Base-by-base conservation (phyloP, 257 asterid genomes). In the Pogostemon cablin region DNA sequence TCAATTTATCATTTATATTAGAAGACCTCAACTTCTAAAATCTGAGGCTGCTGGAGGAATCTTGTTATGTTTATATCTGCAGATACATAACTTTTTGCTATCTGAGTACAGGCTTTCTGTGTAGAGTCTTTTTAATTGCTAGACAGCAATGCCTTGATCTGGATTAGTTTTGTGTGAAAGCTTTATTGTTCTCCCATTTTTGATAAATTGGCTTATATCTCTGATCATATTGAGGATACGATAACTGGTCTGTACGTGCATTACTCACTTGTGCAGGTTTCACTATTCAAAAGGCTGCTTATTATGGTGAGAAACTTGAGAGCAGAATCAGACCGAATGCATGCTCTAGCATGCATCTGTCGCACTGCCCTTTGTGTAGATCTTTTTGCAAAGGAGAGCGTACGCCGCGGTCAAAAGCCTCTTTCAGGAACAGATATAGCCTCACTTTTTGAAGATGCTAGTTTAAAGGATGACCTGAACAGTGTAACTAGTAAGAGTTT, bases 351-450 rank as follows among this genome's bases (percentile, higher is more conserved):
- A 35, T 92, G 98, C 84, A 92, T 92, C 68, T 88, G 97, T 62
- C 87, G 98, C n/a, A 92, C 98, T 52, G 98, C 98, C 20, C 97
- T 92, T 20, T 92, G 98, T 79, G 98, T 92, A 56, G 97, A 92
- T 81, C 97, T 92, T 69, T 92, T 92, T 68, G 96, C 98, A 43
- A 92, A 90, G 78, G 98, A 92, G 83, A 90, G 92, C 53, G 96
- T 92, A 76, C 92, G 98, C 59, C 82, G 98, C 64, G 98, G 98
- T 73, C 98, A 92, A 83, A 92, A 90, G 71, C 98, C 98, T 81
- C 84, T 92, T 62, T 90, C 96, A 42, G 98, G 98, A 72, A 92
- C 98, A 7, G 97, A 90, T 53, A 86, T 92, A 72, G 97, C 90
- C 76, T 92, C 96, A 42, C 97, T 92, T 74, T 92, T 92, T 74